phyloP scores from a whole-genome alignment of 2,329 filamentous ascomycete genomes.

The Colletotrichum spinosum region DNA sequence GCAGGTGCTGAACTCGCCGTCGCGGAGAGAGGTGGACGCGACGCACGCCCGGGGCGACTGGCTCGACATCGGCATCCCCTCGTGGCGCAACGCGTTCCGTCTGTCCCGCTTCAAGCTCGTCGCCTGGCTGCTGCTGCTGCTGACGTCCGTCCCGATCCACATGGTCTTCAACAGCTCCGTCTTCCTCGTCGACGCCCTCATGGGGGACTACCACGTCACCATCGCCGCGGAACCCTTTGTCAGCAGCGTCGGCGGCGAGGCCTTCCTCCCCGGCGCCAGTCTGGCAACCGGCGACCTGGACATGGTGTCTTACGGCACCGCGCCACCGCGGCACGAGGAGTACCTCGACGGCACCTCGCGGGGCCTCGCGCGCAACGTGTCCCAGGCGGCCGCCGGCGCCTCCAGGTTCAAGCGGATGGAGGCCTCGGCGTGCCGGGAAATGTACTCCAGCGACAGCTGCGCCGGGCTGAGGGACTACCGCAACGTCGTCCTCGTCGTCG shows the following conservation, averaged over 20 bases:
- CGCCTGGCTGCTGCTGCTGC: conserved; percentile 39
- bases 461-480: neutral
- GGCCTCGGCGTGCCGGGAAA: neutral
- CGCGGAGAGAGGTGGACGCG: conserved; percentile 44
- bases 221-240: conserved; percentile 36
- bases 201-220: conserved; percentile 24
- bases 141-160: conserved; percentile 44
- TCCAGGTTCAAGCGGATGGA: neutral
- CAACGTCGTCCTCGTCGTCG: conserved; percentile 9
- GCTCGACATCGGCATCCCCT: conserved; percentile 59
- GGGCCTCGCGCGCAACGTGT: neutral
- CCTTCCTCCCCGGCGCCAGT: conserved; percentile 15
- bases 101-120: conserved; percentile 39
- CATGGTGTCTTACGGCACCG: too few species aligned
- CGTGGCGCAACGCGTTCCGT: conserved; percentile 47
- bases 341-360: too few species aligned
- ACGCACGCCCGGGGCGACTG: conserved; percentile 55
- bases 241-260: neutral
- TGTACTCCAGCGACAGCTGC: neutral
- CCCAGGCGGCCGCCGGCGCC: neutral
- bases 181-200: conserved; percentile 33
- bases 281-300: neutral
- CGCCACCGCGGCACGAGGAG: too few species aligned
- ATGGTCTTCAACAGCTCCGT: conserved; percentile 41
- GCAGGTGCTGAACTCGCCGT: conserved; percentile 37